These are phyloP conservation scores for Fusarium sp. DNA, from an alignment of 2,329 filamentous ascomycete genomes.

Conservation along the genomic window DNA sequence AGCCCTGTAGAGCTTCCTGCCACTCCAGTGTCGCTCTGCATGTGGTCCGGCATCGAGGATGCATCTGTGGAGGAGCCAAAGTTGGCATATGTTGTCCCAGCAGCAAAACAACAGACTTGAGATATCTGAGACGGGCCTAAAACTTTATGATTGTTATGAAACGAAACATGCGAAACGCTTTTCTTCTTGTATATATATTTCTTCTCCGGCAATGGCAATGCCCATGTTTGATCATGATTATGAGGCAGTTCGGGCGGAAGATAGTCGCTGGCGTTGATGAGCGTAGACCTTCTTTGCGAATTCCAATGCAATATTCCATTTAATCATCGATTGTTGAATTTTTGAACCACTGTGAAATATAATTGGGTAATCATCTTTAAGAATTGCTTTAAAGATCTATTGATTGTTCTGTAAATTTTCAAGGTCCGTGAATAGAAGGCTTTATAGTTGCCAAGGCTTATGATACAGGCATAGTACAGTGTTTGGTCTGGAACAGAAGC, in stretches of 20 bases:
- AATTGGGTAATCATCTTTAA: neutral
- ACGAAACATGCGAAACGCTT: constrained; percentile 27
- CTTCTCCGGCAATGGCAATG: neutral
- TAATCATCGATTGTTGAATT: neutral
- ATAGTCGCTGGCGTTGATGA: neutral
- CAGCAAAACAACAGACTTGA: constrained; percentile 21
- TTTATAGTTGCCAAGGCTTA: neutral
- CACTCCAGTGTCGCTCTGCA: constrained; percentile 45
- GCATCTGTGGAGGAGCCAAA: constrained; percentile 44
- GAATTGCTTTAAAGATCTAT: neutral
- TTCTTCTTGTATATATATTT: constrained; percentile 17
- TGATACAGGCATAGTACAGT: constrained; percentile 23
- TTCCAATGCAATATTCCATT: neutral
- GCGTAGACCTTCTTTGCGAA: neutral
- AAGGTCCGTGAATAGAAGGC: neutral
- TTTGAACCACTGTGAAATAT: neutral
- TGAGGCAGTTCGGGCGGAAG: neutral
- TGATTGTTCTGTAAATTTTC: neutral
- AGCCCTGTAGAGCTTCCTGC: constrained; percentile 44
- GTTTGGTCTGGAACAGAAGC: neutral
- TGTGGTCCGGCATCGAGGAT: constrained; percentile 43
- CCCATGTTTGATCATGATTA: neutral
- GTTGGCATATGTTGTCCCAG: constrained; percentile 43
- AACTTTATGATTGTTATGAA: constrained; percentile 29
- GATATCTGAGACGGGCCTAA: neutral